Evolutionary conservation across 78 protist species (phyloP).

Genomic region (Protostelium mycophagum): DNA sequence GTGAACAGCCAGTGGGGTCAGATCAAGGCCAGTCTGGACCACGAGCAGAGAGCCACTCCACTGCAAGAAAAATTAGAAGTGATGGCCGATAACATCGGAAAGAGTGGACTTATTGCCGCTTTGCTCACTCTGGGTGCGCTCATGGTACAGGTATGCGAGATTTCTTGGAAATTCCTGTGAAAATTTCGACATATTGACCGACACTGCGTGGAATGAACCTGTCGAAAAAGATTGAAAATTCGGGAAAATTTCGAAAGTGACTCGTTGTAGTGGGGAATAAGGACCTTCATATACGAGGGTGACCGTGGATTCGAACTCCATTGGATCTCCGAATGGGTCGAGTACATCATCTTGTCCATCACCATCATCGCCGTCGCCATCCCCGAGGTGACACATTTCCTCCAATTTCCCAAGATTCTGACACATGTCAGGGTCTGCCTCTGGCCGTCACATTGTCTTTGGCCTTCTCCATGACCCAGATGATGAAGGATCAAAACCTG

Average conservation of each 20-base stretch:
- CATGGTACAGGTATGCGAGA: slow-evolving; percentile 3
- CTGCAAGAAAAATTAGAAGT: slow-evolving; percentile 62
- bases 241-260: no score
- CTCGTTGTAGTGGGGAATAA: not conserved
- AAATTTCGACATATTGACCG: not conserved
- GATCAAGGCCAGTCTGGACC: slow-evolving; percentile 15
- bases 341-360: slow-evolving; percentile 77
- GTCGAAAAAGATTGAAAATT: not conserved
- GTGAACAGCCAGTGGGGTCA: slow-evolving; percentile 74
- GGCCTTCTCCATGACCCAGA: slow-evolving; percentile 82
- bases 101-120: slow-evolving; percentile 55
- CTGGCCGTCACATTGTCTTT: slow-evolving; percentile 94
- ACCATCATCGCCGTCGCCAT: slow-evolving; percentile 95
- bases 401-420: not conserved
- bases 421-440: slow-evolving; percentile 80
- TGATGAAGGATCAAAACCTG: slow-evolving; percentile 88
- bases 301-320: not conserved
- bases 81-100: slow-evolving; percentile 71
- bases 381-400: slow-evolving; percentile 64
- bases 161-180: not conserved
- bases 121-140: slow-evolving; percentile 21
- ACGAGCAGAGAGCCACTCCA: slow-evolving; percentile 13
- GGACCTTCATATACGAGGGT: not conserved
- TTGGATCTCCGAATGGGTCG: slow-evolving; percentile 36
- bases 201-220: not conserved